These are phyloP conservation scores for Sporothrix globosa DNA, from an alignment of 2,329 filamentous ascomycete species.

Conservation along the genomic window DNA sequence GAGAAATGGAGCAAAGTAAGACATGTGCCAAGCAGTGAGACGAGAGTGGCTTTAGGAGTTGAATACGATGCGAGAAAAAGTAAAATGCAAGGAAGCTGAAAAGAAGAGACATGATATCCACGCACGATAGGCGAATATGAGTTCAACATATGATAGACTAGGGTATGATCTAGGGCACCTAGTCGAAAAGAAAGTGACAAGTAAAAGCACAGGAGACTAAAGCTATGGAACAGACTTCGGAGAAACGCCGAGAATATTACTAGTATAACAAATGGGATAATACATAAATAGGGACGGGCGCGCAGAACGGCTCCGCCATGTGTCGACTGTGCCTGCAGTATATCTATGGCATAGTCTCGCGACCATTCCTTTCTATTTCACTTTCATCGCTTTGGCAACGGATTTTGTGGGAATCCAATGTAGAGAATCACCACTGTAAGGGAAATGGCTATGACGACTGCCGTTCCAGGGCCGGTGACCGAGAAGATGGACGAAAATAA, in stretches of 20 bases:
- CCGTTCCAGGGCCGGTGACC: conserved; percentile 16
- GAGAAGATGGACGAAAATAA: neutral
- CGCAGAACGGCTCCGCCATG: neutral
- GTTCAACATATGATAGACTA: neutral
- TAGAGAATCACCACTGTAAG: neutral
- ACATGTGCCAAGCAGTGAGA: neutral
- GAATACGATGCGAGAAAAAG: neutral
- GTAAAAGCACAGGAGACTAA: neutral
- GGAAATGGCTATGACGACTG: neutral
- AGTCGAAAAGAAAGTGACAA: neutral
- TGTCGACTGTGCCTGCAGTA: neutral
- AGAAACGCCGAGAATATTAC: neutral
- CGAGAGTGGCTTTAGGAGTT: neutral
- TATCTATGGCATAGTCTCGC: neutral
- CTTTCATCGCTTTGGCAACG: too few relatives aligned
- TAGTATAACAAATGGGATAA: neutral
- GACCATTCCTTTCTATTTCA: neutral
- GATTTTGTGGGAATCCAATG: neutral
- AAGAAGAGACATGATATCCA: neutral
- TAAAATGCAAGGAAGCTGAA: neutral
- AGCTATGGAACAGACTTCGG: neutral
- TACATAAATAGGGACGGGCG: neutral
- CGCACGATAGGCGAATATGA: neutral
- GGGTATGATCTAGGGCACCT: neutral
- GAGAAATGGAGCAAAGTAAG: neutral